Base-by-base conservation (phyloP, 2,329 filamentous ascomycete genomes). In the Claviceps capensis region DNA sequence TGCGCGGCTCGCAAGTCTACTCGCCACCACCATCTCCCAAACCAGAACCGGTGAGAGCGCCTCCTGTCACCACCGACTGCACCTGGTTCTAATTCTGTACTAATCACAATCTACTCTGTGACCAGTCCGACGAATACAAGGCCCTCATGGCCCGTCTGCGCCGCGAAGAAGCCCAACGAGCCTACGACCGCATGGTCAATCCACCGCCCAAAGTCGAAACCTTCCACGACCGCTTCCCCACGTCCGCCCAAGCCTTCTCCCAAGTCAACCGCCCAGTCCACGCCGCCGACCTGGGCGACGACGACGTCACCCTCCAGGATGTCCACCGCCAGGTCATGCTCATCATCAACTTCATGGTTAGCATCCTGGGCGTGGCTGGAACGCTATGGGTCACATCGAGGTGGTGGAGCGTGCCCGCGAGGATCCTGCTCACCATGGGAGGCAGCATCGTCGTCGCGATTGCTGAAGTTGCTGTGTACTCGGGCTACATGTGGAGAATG, bases 301-400 rank as follows among this genome's bases (percentile, higher is more conserved):
- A 88, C 55, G 82, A 84, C 2, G 70, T 85, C 2, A 83, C 81
- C 2, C 83, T 82, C 56, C 76, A 78, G 38, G 86, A 93, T 54
- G 74, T 93, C 1, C 85, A 91, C 63, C 76, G 86, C n/a, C 88
- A 93, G 61, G 70, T 93, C 52, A 82, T 86, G 43, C 73, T 97
- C 7, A 88, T 97, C 49, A 76, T 95, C 61, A 98, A 97, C 65
- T 88, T 97, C 49, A 70, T 96, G 41, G 75, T 95, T 50, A 95
- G 88, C 49, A 86, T 96, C 50, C 71, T 91, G 2, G 87, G 90
- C 45, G 86, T 85, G 49, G 85, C 82, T 2, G 81, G 77, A 2
- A 86, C 85, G 7, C 76, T 93, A 37, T 93, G 86, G 87, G 75
- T 89, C n/a, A 77, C 78, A 16, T 84, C 84, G 1, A 74, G 82